phyloP scores from a whole-genome alignment of 331 rosid genomes.

The Arachis monticola region DNA sequence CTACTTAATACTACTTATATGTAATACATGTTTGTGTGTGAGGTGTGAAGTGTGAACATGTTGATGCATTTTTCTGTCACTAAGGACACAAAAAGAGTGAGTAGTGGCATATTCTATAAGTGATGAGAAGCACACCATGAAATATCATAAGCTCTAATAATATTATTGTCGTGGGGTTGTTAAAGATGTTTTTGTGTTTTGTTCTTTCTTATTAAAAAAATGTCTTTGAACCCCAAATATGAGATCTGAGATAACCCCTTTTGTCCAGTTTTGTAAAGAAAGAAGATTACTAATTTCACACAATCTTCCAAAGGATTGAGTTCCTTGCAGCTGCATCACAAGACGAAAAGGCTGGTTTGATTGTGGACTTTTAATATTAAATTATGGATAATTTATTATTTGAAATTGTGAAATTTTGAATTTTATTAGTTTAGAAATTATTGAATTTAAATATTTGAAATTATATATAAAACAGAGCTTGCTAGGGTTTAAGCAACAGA shows the following conservation, averaged over 20 bases:
- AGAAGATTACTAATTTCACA: background rate
- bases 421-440: no score
- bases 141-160: conserved; percentile 27
- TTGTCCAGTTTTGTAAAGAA: no score
- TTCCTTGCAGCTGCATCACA: conserved; percentile 8
- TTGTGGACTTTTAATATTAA: background rate
- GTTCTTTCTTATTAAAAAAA: conserved; percentile 26
- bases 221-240: no score
- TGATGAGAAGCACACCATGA: conserved; percentile 37
- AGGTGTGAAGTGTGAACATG: conserved; percentile 27
- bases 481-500: background rate
- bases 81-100: conserved; percentile 16
- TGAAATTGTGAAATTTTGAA: no score
- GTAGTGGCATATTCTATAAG: conserved; percentile 39
- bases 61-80: conserved; percentile 14
- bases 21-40: background rate
- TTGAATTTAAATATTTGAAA: no score
- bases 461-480: background rate
- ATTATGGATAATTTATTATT: no score
- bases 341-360: conserved; percentile 40
- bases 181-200: conserved; percentile 37
- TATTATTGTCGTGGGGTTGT: conserved; percentile 42
- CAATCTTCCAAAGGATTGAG: conserved; percentile 28
- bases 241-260: no score
- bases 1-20: background rate